Conservation (phyloP, 306 rosid species). For the Fragaria iinumae region DNA sequence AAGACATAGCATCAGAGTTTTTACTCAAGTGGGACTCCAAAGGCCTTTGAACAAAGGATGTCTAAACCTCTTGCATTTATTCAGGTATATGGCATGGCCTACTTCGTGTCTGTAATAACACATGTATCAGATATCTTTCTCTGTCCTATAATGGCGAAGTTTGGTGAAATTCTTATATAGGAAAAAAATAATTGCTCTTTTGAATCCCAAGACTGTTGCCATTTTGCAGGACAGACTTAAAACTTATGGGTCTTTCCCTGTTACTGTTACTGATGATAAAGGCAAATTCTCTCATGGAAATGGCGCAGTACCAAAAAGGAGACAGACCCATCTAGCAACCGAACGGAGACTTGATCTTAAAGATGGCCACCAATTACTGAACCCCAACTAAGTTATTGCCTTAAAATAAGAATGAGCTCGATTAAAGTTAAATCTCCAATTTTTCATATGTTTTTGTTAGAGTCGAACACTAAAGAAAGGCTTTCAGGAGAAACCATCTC, state of each 20-base stretch:
- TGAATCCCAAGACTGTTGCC: conserved; percentile 16
- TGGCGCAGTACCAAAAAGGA: conserved; percentile 39
- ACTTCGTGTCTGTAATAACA: conserved; percentile 12
- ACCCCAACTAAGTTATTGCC: conserved; percentile 39
- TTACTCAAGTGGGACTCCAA: conserved; percentile 79
- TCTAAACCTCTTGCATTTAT: conserved; percentile 44
- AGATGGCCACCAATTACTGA: conserved; percentile 34
- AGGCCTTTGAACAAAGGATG: conserved; percentile 75
- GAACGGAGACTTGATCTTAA: conserved; percentile 32
- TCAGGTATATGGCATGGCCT: conserved; percentile 44
- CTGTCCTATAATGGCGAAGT: neutral
- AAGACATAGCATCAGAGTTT: conserved; percentile 70
- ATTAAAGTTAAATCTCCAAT: neutral
- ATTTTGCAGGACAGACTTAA: conserved; percentile 57
- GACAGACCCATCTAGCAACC: conserved; percentile 22
- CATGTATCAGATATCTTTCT: neutral
- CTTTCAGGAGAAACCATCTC: too few relatives aligned
- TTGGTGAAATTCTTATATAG: neutral
- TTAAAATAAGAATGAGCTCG: conserved; percentile 38
- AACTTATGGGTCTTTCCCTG: conserved; percentile 28
- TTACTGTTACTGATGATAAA: conserved; percentile 18
- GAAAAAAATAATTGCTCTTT: neutral
- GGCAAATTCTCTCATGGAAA: conserved; percentile 33
- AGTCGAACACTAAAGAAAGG: too few relatives aligned
- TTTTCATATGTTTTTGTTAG: too few relatives aligned